These are phyloP conservation scores for Ophiostoma australiae DNA, from an alignment of 2,329 filamentous ascomycete species.

Conservation along the genomic window DNA sequence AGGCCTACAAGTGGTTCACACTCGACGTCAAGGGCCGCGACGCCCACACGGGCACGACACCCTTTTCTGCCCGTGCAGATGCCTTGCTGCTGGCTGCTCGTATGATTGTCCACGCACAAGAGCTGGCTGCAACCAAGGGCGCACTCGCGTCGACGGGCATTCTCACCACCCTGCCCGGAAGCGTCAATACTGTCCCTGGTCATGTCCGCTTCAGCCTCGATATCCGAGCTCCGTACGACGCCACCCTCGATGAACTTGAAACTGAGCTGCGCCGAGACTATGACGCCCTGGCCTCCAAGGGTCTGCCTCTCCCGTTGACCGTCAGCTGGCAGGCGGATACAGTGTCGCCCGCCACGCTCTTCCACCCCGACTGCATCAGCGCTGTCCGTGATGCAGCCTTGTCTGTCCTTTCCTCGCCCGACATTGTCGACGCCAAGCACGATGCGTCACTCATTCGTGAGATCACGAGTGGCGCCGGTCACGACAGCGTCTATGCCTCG, in stretches of 20 bases:
- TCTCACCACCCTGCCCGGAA: constrained; percentile 58
- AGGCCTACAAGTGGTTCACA: constrained; percentile 71
- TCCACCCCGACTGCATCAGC: constrained; percentile 62
- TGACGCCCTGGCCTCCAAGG: constrained; percentile 52
- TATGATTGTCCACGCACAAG: constrained; percentile 62
- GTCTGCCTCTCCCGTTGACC: constrained; percentile 41
- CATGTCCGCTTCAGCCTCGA: constrained; percentile 64
- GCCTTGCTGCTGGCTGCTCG: constrained; percentile 46
- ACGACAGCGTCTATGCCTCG: constrained; percentile 55
- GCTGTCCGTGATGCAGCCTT: constrained; percentile 58
- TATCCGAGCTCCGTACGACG: constrained; percentile 55
- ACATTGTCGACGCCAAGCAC: background rate
- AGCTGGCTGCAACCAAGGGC: constrained; percentile 53
- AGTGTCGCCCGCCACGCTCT: constrained; percentile 56
- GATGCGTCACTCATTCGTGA: constrained; percentile 32
- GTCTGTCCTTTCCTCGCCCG: constrained; percentile 42
- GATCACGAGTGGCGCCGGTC: constrained; percentile 42
- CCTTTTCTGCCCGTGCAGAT: constrained; percentile 36
- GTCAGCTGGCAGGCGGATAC: constrained; percentile 56
- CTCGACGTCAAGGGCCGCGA: constrained; percentile 62
- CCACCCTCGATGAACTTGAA: constrained; percentile 53
- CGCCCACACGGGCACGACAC: constrained; percentile 70
- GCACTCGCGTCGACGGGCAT: constrained; percentile 68
- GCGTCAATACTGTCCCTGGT: constrained; percentile 69
- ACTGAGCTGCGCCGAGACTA: constrained; percentile 54